Evolutionary conservation across 768 basidiomycete genomes (phyloP).

Genomic region (Agrocybe chaxingu): DNA sequence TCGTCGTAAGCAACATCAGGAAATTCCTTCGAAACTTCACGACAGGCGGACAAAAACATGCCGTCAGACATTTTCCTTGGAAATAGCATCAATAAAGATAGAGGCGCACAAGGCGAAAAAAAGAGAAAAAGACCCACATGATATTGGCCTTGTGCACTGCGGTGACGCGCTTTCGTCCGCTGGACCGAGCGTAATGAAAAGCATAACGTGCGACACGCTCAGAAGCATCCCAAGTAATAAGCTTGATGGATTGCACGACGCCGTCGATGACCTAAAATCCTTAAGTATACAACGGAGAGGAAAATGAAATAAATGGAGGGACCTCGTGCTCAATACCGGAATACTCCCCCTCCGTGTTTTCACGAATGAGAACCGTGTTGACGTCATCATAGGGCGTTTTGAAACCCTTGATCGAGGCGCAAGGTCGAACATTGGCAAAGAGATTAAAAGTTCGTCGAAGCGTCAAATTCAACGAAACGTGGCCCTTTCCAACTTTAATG

Average conservation of each 20-base stretch:
- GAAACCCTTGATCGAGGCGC: conserved; percentile 92
- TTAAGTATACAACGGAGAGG: neutral
- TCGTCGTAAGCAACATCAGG: conserved; percentile 94
- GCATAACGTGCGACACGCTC: conserved; percentile 98
- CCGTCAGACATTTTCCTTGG: conserved; percentile 99
- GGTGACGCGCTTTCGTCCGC: conserved; percentile 87
- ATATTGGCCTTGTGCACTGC: conserved; percentile 99
- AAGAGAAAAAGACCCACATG: conserved; percentile 58
- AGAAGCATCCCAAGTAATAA: conserved; percentile 98
- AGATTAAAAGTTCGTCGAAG: conserved; percentile 96
- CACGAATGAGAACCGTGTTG: conserved; percentile 96
- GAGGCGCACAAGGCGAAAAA: neutral
- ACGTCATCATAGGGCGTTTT: conserved; percentile 99
- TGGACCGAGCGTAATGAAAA: conserved; percentile 93
- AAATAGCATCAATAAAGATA: conserved; percentile 2
- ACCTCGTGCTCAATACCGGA: conserved; percentile 99
- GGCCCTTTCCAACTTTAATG: conserved; percentile 88
- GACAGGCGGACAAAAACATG: conserved; percentile 98
- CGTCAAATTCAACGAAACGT: conserved; percentile 96
- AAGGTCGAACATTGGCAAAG: conserved; percentile 98
- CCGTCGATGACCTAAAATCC: conserved; percentile 79
- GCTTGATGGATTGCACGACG: conserved; percentile 98
- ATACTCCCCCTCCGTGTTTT: conserved; percentile 99
- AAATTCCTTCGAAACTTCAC: conserved; percentile 93
- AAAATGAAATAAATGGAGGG: conserved; percentile 10